Evolutionary conservation across 345 rosid genomes (phyloP), one percentile per base, ranked within the genome.

Genomic region (Melastoma malabathricum): DNA sequence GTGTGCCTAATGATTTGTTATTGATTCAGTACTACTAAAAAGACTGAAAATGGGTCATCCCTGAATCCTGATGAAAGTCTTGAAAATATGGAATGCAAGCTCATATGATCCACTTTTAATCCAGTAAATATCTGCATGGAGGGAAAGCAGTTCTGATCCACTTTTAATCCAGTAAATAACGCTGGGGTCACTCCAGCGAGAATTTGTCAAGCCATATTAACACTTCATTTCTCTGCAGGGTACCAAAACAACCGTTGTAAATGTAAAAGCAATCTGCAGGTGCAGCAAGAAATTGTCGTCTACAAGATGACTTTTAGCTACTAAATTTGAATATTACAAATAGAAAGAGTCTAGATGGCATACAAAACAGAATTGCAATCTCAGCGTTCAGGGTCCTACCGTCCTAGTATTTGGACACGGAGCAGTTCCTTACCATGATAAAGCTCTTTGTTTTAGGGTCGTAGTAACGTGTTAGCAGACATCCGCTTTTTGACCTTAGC

Each of bases 391-490:
- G 12, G 12, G 12, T 34, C 12, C 12, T 10, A 29, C 31, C 4
- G 38, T 29, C 38, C 38, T 29, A 29, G 38, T 29, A 29, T 29
- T 47, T 47, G 23, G 14, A 17, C 50, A 17, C 22, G 12, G 13
- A 34, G 9, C 39, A 54, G 39, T 13, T 2, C 19, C 62, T 48
- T 80, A 90, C 94, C 94, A 83, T 67, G 48, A 63, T 75, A 60
- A 80, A 78, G 73, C 43, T 75, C 92, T 82, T 60, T 43, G 92
- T 90, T 63, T 92, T 86, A 1, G 89, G 94, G 73, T 86, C 98
- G 62, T 90, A 86, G 72, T 90, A 86, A 51, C 93, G 84, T 43
- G 98, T 94, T 46, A 84, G 81, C 73, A 82, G 61, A 61, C 92
- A 80, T 55, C 95, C 93, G 16, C 2, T 64, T 61, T 58, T 73